Conservation (phyloP, 495 filamentous ascomycete genomes). For the Trichoderma asperelloides region DNA sequence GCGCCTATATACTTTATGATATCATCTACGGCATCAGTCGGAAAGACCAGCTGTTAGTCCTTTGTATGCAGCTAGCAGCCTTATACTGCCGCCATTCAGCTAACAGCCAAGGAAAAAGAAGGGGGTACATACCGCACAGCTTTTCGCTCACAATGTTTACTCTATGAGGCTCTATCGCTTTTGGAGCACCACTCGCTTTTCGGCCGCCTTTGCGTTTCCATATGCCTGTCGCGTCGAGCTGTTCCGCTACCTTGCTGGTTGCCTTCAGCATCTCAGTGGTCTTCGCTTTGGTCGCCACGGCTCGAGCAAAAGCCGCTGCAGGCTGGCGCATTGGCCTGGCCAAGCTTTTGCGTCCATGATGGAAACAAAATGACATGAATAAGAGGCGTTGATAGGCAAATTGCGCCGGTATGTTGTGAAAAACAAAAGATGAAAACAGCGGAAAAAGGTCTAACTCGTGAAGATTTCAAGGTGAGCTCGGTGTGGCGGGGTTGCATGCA, state of each 20-base stretch:
- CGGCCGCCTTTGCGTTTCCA: neutral
- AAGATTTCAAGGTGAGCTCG: slow-evolving; percentile 5
- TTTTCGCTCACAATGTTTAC: slow-evolving; percentile 48
- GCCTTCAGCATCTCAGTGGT: neutral
- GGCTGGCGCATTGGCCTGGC: neutral
- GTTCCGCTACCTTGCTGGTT: neutral
- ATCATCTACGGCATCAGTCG: slow-evolving; percentile 19
- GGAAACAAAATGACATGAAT: neutral
- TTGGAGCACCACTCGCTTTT: neutral
- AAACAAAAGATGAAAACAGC: neutral
- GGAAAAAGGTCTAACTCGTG: neutral
- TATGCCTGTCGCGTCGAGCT: neutral
- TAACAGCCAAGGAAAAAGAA: neutral
- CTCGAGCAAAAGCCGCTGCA: neutral
- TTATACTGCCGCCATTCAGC: neutral
- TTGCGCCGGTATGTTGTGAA: neutral
- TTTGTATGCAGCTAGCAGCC: too few species aligned
- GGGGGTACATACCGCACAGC: slow-evolving; percentile 47
- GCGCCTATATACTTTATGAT: slow-evolving; percentile 27
- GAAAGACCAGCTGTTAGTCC: too few species aligned
- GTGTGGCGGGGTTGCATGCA: neutral
- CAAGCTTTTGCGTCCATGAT: neutral
- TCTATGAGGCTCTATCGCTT: slow-evolving; percentile 14
- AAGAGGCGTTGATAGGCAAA: neutral
- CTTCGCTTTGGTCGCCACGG: neutral